Evolutionary conservation across 805 yeast genomes (phyloP).

Genomic region (Wickerhamomyces ciferrii): DNA sequence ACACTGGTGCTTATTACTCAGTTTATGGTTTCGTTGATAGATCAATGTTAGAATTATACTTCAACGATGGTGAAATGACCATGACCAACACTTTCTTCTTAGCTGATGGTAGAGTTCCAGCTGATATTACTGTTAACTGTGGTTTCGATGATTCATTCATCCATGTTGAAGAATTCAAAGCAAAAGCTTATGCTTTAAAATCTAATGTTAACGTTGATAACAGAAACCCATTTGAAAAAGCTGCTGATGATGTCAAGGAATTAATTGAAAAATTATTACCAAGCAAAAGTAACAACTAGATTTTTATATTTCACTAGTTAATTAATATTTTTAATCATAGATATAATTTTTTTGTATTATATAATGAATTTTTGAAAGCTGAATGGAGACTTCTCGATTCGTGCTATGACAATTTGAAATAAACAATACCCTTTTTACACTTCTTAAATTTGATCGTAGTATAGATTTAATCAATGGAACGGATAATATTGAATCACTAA

Average conservation of each 20-base stretch:
- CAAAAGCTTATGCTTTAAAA: not conserved
- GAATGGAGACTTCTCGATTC: not conserved
- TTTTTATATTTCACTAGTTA: too few species aligned
- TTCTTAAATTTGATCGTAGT: not conserved
- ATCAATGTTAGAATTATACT: constrained; percentile 24
- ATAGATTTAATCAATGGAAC: too few species aligned
- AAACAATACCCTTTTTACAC: not conserved
- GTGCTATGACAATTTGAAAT: not conserved
- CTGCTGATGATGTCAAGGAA: not conserved
- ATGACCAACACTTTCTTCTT: constrained; percentile 27
- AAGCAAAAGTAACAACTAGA: not conserved
- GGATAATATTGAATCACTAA: too few species aligned
- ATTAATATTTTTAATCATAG: too few species aligned
- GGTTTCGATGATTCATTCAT: constrained; percentile 7
- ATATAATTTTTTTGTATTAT: too few species aligned
- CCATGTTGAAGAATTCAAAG: not conserved
- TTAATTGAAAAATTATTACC: not conserved
- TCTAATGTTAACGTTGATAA: not conserved
- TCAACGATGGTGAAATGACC: constrained; percentile 24
- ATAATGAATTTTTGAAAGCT: too few species aligned
- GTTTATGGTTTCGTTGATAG: constrained; percentile 25
- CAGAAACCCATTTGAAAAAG: not conserved
- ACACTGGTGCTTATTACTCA: constrained; percentile 13
- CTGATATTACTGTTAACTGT: constrained; percentile 8
- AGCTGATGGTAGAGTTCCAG: constrained; percentile 12